These are phyloP conservation scores for Vigna trinervia DNA, from an alignment of 306 rosid genomes.

Conservation along the genomic window DNA sequence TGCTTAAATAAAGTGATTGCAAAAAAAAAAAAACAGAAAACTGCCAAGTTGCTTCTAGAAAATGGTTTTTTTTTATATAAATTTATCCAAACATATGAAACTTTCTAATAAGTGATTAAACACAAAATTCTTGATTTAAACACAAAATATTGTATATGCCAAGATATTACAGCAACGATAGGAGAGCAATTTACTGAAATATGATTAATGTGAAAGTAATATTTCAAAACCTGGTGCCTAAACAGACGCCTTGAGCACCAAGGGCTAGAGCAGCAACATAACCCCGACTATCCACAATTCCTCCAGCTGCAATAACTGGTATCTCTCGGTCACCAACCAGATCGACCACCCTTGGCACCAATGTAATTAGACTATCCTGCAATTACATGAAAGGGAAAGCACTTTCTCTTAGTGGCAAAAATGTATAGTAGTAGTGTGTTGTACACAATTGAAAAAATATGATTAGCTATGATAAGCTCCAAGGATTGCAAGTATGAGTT, in stretches of 20 bases:
- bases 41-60: too few relatives aligned
- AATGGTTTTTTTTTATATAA: too few relatives aligned
- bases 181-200: neutral
- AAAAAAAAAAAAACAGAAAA: too few relatives aligned
- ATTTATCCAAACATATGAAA: too few relatives aligned
- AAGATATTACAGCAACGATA: conserved; percentile 7
- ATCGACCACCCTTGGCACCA: conserved; percentile 83
- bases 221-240: conserved; percentile 74
- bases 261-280: conserved; percentile 94
- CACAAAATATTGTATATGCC: neutral
- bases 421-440: neutral
- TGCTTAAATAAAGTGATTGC: too few relatives aligned
- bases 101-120: too few relatives aligned
- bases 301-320: conserved; percentile 87
- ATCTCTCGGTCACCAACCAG: conserved; percentile 69
- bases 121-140: neutral
- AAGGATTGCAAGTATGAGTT: too few relatives aligned
- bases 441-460: neutral
- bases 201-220: neutral
- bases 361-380: conserved; percentile 74
- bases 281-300: conserved; percentile 77
- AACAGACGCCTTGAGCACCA: conserved; percentile 79
- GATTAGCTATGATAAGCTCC: neutral
- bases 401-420: conserved; percentile 8
- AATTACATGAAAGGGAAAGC: conserved; percentile 12